Conservation (phyloP, 2,329 filamentous ascomycete species). For the Diplodia intermedia region DNA sequence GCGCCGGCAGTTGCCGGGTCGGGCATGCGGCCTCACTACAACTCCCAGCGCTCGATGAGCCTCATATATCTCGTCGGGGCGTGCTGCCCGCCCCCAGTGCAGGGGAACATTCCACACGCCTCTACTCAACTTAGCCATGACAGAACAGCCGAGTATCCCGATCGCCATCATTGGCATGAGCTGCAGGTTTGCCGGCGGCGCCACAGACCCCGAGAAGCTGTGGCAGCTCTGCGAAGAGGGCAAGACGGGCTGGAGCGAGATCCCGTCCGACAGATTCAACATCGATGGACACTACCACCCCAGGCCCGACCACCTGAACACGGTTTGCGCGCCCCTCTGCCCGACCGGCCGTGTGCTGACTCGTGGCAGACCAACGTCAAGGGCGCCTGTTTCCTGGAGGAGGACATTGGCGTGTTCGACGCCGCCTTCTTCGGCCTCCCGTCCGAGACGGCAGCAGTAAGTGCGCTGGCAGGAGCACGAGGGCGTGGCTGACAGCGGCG, state of each 20-base stretch:
- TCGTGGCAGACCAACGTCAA: background rate
- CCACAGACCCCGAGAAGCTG: constrained; percentile 41
- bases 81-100: no score
- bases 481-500: no score
- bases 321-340: background rate
- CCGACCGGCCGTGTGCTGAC: no score
- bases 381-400: constrained; percentile 33
- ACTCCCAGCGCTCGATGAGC: no score
- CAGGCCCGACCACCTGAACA: constrained; percentile 12
- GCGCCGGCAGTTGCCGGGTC: no score
- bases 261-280: constrained; percentile 48
- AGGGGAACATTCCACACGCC: no score
- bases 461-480: background rate
- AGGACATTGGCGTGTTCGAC: constrained; percentile 36
- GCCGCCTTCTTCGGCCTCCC: constrained; percentile 37
- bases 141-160: constrained; percentile 21
- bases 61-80: no score
- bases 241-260: constrained; percentile 42
- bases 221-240: constrained; percentile 45
- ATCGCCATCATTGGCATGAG: constrained; percentile 48
- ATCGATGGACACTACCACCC: constrained; percentile 49
- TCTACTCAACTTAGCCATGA: no score
- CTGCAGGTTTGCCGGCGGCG: constrained; percentile 44
- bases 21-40: no score
- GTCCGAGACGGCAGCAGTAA: constrained; percentile 30